Base-by-base conservation (phyloP, 257 asterid species). In the Striga asiatica region DNA sequence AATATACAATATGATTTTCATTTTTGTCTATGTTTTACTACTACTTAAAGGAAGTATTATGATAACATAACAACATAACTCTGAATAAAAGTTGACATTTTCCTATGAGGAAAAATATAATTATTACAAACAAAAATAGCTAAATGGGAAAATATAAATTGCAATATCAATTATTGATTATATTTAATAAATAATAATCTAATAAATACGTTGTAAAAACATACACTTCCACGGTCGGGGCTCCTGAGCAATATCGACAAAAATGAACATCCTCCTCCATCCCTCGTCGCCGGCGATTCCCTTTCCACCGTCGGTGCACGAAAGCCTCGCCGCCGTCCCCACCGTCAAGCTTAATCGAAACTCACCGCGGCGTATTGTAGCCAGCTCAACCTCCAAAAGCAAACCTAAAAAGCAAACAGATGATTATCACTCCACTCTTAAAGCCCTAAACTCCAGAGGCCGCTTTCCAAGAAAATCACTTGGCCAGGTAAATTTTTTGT, bases 381-480 rank as follows among this genome's bases (percentile, higher is more conserved):
- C 82, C 54, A 67, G 9, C 58, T 13, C 75, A 41, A n/a, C 72
- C 42, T 57, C 77, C 13, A 61, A 69, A 29, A 66, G 61, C 52
- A 77, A 71, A 58, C 59, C 83, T 67, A 70, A 66, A 61, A 75
- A 24, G 47, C 73, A 65, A 68, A 77, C 78, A 60, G 95, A 88
- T 46, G 93, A 82, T 72, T 92, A 84, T 67, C 86, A 84, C 64
- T 70, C 86, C 58, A 92, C 94, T 17, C 83, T 92, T n/a, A 78
- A 79, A 78, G 93, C 99, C 59, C 97, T 92, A 72, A 92, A 92
- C 64, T 82, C 95, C 69, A 84, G 76, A 65, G 93, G 93, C 66
- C 83, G 99, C 13, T 81, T 84, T 51, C 99, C 97, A 5, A 67
- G 99, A 55, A 92, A 84, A 74, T 82, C 95, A 22, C 94, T 92